These are phyloP conservation scores for Alnus glutinosa DNA, from an alignment of 306 rosid species.

Conservation along the genomic window DNA sequence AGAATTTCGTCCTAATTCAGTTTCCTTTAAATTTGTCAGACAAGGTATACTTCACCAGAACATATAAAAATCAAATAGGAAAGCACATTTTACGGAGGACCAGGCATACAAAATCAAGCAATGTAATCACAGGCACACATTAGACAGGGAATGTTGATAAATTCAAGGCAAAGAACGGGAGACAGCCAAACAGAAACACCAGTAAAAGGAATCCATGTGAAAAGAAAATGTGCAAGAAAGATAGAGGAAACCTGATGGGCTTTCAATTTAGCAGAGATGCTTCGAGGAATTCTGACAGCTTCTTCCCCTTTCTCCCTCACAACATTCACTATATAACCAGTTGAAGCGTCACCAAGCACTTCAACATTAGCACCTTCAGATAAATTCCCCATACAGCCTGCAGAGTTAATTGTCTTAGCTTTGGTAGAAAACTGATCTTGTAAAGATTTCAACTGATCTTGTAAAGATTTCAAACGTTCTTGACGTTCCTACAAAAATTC, in stretches of 20 bases:
- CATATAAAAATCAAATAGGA: neutral
- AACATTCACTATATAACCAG: conserved; percentile 91
- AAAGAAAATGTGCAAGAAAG: neutral
- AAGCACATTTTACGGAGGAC: neutral
- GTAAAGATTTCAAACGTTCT: conserved; percentile 82
- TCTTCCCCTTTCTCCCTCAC: conserved; percentile 96
- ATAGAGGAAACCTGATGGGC: conserved; percentile 72
- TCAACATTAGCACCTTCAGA: conserved; percentile 72
- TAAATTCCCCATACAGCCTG: conserved; percentile 62
- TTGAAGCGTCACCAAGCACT: conserved; percentile 75
- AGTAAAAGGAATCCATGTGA: neutral
- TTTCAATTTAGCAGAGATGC: conserved; percentile 87
- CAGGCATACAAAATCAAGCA: neutral
- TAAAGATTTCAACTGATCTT: conserved; percentile 75
- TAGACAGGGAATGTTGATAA: neutral
- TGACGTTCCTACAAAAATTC: conserved; percentile 78
- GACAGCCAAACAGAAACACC: conserved; percentile 19
- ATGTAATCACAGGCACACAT: neutral
- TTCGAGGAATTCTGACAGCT: conserved; percentile 85
- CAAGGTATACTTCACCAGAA: neutral
- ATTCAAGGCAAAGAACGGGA: conserved; percentile 4
- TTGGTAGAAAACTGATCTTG: conserved; percentile 75
- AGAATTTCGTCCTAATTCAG: neutral
- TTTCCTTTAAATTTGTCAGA: conserved; percentile 1
- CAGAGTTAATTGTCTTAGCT: conserved; percentile 54